These are phyloP conservation scores for Leccinellum rugosiceps DNA, from an alignment of 768 basidiomycete genomes.

Conservation along the genomic window DNA sequence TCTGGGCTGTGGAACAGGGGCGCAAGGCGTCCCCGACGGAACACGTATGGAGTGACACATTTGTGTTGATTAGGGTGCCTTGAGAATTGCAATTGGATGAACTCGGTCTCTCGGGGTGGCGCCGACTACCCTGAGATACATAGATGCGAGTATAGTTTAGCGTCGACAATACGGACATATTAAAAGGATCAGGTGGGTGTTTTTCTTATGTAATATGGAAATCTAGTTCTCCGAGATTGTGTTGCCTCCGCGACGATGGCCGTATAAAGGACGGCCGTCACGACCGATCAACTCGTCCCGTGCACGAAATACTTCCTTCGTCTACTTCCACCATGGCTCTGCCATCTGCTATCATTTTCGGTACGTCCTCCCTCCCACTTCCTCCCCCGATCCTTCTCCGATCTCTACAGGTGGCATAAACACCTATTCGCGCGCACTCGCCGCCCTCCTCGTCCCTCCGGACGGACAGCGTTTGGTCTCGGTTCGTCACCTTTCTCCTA, in stretches of 20 bases:
- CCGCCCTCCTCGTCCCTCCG: constrained; percentile 61
- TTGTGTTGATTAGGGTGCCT: constrained; percentile 13
- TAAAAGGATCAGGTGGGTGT: background rate
- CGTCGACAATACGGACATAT: background rate
- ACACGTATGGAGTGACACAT: background rate
- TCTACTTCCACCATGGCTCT: constrained; percentile 38
- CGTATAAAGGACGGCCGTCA: constrained; percentile 24
- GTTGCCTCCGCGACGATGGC: constrained; percentile 25
- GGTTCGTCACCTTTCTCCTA: constrained; percentile 41
- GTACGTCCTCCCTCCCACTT: constrained; percentile 39
- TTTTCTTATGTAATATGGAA: constrained; percentile 19
- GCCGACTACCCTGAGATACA: background rate
- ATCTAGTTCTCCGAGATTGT: constrained; percentile 10
- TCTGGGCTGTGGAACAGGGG: background rate
- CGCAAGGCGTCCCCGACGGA: background rate
- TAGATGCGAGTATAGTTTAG: background rate
- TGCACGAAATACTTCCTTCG: background rate
- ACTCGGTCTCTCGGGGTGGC: background rate
- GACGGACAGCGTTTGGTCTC: constrained; percentile 69
- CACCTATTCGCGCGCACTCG: constrained; percentile 72
- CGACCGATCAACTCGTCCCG: constrained; percentile 20
- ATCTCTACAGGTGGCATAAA: constrained; percentile 66
- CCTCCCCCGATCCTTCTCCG: constrained; percentile 6
- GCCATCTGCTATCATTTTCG: constrained; percentile 74
- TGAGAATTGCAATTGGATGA: background rate